Percentiles rank a stretch among this genome's conserved stretches.
Evolutionary conservation across 1,284 basidiomycete species (phyloP).

Genomic region (Wallemia ichthyophaga): DNA sequence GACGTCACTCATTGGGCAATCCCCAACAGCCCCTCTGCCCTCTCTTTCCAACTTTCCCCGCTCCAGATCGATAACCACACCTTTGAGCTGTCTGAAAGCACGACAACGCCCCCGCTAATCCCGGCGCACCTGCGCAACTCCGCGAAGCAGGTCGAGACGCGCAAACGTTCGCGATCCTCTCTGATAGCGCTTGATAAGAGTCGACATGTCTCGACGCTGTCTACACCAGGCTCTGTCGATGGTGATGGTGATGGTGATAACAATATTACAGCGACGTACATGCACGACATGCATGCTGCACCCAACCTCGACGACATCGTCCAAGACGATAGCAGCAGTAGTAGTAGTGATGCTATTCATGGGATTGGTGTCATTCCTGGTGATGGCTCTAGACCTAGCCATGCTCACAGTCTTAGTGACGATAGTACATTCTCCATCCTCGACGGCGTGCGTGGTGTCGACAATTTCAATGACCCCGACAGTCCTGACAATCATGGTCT

Average conservation of each 20-base stretch:
- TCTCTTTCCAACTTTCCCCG: background rate
- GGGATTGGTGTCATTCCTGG: too few species aligned
- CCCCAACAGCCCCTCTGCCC: background rate
- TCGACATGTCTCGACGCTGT: background rate
- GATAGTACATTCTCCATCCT: too few species aligned
- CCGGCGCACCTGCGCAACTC: background rate
- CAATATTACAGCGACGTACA: background rate
- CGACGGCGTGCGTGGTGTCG: too few species aligned
- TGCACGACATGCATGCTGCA: background rate
- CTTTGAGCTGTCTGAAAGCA: background rate
- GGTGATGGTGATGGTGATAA: background rate
- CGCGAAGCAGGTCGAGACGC: background rate
- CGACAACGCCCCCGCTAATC: background rate
- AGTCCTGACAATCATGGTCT: too few species aligned
- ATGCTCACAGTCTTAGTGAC: too few species aligned
- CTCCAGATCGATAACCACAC: background rate
- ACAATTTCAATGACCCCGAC: too few species aligned
- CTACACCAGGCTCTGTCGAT: background rate
- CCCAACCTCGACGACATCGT: background rate
- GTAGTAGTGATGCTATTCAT: too few species aligned
- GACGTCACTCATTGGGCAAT: background rate
- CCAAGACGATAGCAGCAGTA: background rate
- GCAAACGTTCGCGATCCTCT: background rate
- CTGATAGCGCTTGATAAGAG: background rate
- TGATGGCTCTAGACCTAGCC: too few species aligned